These are phyloP conservation scores for Silene coronaria DNA, from an alignment of 179 eudicot genomes.

Conservation along the genomic window DNA sequence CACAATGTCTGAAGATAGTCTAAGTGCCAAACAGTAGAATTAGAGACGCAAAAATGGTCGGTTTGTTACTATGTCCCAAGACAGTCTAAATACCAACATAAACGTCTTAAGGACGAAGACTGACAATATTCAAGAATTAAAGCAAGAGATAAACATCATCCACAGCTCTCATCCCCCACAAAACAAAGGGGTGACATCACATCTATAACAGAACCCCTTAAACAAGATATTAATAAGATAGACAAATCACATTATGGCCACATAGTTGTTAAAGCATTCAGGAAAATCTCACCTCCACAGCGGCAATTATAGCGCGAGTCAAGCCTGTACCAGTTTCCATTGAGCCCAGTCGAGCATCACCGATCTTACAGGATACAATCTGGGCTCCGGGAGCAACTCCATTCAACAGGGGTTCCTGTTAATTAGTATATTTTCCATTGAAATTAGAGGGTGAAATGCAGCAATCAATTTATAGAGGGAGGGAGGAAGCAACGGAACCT, in stretches of 20 bases:
- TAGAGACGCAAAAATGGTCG: not conserved
- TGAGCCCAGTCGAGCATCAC: constrained; percentile 88
- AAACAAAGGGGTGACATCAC: not conserved
- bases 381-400: constrained; percentile 99
- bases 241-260: not conserved
- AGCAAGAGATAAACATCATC: not conserved
- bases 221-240: constrained; percentile 8
- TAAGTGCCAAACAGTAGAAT: not conserved
- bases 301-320: constrained; percentile 86
- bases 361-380: constrained; percentile 88
- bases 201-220: not conserved
- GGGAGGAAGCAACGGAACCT: constrained; percentile 42
- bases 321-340: constrained; percentile 99
- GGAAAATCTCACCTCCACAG: constrained; percentile 64
- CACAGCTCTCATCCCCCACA: not conserved
- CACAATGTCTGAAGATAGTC: not conserved
- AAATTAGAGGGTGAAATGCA: constrained; percentile 14
- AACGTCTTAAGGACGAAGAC: not conserved
- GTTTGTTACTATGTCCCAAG: not conserved
- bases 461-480: not conserved
- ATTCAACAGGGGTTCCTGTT: constrained; percentile 82
- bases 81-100: not conserved
- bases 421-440: not conserved
- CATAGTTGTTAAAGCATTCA: not conserved
- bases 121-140: not conserved